Percentiles rank a stretch among this genome's conserved stretches.
phyloP scores from a whole-genome alignment of 306 rosid genomes.

The Rubus parviflorus region DNA sequence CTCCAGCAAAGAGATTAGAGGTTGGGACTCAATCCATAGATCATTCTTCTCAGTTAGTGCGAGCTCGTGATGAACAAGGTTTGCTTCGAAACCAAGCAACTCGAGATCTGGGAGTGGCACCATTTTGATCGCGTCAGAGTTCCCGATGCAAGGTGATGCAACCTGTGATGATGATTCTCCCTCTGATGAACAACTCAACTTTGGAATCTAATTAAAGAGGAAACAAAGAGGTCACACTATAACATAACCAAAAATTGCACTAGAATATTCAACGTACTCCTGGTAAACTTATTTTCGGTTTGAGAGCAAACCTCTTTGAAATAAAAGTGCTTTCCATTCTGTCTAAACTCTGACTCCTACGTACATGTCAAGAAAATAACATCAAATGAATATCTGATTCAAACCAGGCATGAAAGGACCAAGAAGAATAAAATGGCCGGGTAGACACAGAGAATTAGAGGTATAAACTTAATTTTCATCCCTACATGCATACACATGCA shows the following conservation, averaged over 20 bases:
- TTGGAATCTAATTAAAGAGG: constrained; percentile 42
- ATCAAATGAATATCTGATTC: not conserved
- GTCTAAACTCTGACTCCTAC: not conserved
- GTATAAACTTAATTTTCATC: not conserved
- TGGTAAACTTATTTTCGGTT: no score
- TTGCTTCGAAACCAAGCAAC: constrained; percentile 26
- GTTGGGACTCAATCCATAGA: constrained; percentile 28
- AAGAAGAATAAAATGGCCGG: not conserved
- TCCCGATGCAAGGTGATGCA: constrained; percentile 23
- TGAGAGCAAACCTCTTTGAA: not conserved
- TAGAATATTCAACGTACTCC: not conserved
- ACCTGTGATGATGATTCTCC: constrained; percentile 55
- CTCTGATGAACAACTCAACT: constrained; percentile 57
- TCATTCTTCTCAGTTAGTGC: constrained; percentile 28
- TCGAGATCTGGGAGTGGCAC: constrained; percentile 55
- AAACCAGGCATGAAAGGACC: not conserved
- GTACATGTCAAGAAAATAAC: not conserved
- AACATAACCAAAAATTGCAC: not conserved
- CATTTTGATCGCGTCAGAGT: constrained; percentile 42
- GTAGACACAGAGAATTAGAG: not conserved
- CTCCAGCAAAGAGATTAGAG: constrained; percentile 37
- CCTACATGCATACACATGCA: not conserved
- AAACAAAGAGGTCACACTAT: not conserved
- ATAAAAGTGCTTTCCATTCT: not conserved
- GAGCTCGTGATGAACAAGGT: constrained; percentile 38